A percentile compares a stretch with the other conserved stretches of the same genome.
Conservation (phyloP, 331 rosid genomes). For the Rhamnella rubrinervis region DNA sequence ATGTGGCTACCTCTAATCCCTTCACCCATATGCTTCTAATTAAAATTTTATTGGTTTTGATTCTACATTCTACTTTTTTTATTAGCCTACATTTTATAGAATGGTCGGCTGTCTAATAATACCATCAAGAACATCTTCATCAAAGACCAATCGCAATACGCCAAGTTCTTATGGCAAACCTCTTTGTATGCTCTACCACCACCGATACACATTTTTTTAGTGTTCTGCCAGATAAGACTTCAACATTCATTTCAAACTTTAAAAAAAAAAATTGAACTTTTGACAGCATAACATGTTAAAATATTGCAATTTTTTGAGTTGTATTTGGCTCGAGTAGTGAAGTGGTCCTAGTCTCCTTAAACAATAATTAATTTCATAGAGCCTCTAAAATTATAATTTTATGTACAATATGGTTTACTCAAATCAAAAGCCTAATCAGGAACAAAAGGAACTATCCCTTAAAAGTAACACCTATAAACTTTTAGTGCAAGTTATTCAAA, state of each 20-base stretch:
- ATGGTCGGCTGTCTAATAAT: neutral
- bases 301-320: conserved; percentile 3
- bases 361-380: conserved; percentile 9
- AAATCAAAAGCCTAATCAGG: neutral
- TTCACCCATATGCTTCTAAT: neutral
- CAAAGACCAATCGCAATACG: conserved; percentile 1
- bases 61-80: neutral
- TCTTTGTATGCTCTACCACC: neutral
- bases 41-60: neutral
- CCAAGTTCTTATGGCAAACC: neutral
- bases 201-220: neutral
- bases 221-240: conserved; percentile 10
- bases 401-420: neutral
- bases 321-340: conserved; percentile 3
- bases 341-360: neutral
- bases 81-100: neutral
- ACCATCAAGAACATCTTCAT: neutral
- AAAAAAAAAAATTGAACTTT: neutral
- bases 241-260: conserved; percentile 9
- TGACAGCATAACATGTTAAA: conserved; percentile 1
- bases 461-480: conserved; percentile 18
- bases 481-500: conserved; percentile 16
- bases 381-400: neutral
- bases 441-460: conserved; percentile 3
- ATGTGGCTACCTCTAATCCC: neutral